These are phyloP conservation scores for Hymenoscyphus infarciens DNA, from an alignment of 2,329 filamentous ascomycete species.

Conservation along the genomic window DNA sequence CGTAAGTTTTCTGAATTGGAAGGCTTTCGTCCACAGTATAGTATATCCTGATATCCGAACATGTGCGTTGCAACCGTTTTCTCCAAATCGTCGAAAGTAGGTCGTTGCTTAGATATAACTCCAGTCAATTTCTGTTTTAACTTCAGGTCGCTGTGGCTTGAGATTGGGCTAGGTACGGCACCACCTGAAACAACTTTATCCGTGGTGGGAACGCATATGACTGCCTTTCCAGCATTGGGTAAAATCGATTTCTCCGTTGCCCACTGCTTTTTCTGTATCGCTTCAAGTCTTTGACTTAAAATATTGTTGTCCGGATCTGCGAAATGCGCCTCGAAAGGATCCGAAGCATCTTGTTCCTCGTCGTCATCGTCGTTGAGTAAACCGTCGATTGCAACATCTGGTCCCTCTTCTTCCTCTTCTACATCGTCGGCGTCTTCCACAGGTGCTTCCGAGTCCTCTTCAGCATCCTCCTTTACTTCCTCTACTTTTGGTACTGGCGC, in stretches of 20 bases:
- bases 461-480: constrained; percentile 12
- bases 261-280: constrained; percentile 50
- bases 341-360: constrained; percentile 52
- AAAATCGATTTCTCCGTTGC: constrained; percentile 41
- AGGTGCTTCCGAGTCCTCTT: constrained; percentile 1
- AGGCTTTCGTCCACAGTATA: constrained; percentile 70
- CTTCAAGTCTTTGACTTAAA: constrained; percentile 51
- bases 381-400: constrained; percentile 36
- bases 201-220: constrained; percentile 45
- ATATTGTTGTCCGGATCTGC: constrained; percentile 60
- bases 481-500: constrained; percentile 17
- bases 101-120: constrained; percentile 49
- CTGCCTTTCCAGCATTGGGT: constrained; percentile 46
- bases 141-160: constrained; percentile 47
- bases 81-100: constrained; percentile 58
- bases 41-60: constrained; percentile 77
- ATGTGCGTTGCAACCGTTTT: constrained; percentile 65
- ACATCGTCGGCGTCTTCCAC: constrained; percentile 39
- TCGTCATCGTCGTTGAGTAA: constrained; percentile 38
- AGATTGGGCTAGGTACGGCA: constrained; percentile 13
- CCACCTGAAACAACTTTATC: constrained; percentile 33
- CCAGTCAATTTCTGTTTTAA: constrained; percentile 69
- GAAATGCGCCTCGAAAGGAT: constrained; percentile 83
- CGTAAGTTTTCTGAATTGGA: constrained; percentile 67
- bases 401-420: constrained; percentile 49